Base-by-base conservation (phyloP, 2,329 filamentous ascomycete species). In the Karstenula rhodostoma region DNA sequence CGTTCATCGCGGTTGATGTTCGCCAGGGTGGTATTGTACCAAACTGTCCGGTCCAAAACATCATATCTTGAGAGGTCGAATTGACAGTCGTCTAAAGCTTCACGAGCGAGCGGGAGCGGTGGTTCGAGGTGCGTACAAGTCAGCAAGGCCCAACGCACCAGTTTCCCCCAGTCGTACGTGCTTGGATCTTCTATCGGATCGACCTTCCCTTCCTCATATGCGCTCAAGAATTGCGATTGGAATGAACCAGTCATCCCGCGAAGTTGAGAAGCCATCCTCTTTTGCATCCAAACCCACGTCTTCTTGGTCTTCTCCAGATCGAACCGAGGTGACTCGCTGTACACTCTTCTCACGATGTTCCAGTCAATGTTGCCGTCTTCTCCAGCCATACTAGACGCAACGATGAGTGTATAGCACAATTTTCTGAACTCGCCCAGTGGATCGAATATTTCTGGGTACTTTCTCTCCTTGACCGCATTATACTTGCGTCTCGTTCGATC, bases 61-160 rank as follows among this genome's bases (percentile, higher is more conserved):
- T 70, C 61, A 43, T 73, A 72, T 25, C 59, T 66, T n/a, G 73
- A 75, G 35, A 74, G 64, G 8, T 73, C 72, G 5, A 77, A 64
- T 17, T 59, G 49, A 42, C 67, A 74, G 2, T 72, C 50, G 13
- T 59, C 56, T 4, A 76, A 59, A 10, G 61, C 66, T 54, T 71
- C 66, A 27, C 56, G 63, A 19, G 60, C 59, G 1, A 65, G 17
- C 4, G 73, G 73, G 7, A 76, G 63, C n/a, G 65, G 64, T n/a
- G 66, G 44, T 22, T 73, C 68, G 15, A 69, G 66, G 46, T 71
- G 72, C 10, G 67, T 53, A 57, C 67, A 76, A 25, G 75, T 84
- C 23, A 83, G 80, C 64, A 87, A 79, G 1, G 88, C 84, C 91
- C 91, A 94, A 37, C 84, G 81, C 49, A 93, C 84, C 6, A 94